These are phyloP conservation scores for Xylariaceae sp. DNA, from an alignment of 2,329 filamentous ascomycete species.

Conservation along the genomic window DNA sequence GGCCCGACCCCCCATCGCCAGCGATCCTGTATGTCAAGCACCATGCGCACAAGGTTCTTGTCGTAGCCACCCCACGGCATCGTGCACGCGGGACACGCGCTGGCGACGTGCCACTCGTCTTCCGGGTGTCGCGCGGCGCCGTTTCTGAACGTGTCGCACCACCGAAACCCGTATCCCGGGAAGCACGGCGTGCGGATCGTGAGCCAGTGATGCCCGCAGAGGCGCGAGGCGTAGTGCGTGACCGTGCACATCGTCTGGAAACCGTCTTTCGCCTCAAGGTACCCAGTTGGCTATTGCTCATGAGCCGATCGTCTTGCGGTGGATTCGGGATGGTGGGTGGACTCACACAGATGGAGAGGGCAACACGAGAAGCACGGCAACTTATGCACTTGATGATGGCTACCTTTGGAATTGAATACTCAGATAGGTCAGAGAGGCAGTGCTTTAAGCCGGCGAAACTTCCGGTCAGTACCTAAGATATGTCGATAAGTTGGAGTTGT, in stretches of 20 bases:
- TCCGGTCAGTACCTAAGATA: no score
- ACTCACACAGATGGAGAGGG: no score
- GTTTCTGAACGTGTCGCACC: constrained; percentile 39
- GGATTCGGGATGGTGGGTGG: no score
- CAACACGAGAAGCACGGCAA: no score
- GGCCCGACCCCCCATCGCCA: constrained; percentile 46
- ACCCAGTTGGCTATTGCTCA: no score
- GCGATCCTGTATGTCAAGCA: constrained; percentile 38
- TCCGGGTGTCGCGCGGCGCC: constrained; percentile 31
- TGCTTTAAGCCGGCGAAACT: no score
- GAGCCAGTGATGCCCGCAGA: constrained; percentile 51
- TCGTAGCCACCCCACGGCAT: constrained; percentile 39
- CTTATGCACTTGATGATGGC: no score
- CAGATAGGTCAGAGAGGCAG: no score
- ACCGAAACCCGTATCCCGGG: constrained; percentile 46
- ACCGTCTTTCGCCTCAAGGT: no score
- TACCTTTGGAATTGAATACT: no score
- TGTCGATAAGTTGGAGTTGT: no score
- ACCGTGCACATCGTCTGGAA: constrained; percentile 48
- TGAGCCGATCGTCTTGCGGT: no score
- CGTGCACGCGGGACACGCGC: constrained; percentile 31
- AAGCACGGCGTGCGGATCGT: constrained; percentile 42
- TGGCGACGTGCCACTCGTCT: constrained; percentile 28
- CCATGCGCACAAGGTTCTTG: constrained; percentile 41
- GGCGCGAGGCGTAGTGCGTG: constrained; percentile 43